Evolutionary conservation across 2,329 filamentous ascomycete genomes (phyloP), one percentile per base, ranked within the genome.

Genomic region (Colletotrichum costaricense): DNA sequence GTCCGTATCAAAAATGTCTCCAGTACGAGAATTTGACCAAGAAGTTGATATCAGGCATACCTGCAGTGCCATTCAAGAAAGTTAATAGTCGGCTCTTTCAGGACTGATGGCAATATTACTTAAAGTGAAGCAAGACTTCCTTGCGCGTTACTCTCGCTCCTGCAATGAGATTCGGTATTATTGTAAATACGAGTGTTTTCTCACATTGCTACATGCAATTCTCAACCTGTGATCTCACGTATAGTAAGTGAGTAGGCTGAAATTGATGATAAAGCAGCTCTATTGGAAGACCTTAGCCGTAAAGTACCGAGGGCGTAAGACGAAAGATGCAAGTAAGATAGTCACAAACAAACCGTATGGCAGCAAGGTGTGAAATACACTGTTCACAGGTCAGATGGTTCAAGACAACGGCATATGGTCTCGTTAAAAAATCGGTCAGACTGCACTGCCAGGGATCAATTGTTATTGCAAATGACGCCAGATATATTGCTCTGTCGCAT

Each of bases 11-110:
- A 87, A 79, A 63, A 79, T 8, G 19, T 49, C 42, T 49, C 9
- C 19, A 49, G 19, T 4, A 49, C 42, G 67, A 84, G 77, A 72
- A 78, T 78, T 70, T 86, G 85, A 26, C 72, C 57, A 77, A 79
- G 8, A 81, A 82, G 67, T 85, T 77, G 74, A 84, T 84, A 75
- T 60, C 19, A 14, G 54, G 24, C 55, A 71, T 68, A 42, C 38
- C 62, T 28, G 46, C 58, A 11, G 35, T 14, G 58, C 30, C 35
- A 7, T 42, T 22, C 7, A 12, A 28, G 6, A 5, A 30, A 22
- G 4, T 22, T 22, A n/a, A n/a, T 4, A 24, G 24, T 30, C 16
- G 24, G 38, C 14, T 9, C 24, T 11, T 49, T 35, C 38, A 30
- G 38, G 7, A 6, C 30, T 28, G 19, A 49, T 4, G 42, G 42